Base-by-base conservation (phyloP, 441 rosid species). In the Corymbia citriodora region DNA sequence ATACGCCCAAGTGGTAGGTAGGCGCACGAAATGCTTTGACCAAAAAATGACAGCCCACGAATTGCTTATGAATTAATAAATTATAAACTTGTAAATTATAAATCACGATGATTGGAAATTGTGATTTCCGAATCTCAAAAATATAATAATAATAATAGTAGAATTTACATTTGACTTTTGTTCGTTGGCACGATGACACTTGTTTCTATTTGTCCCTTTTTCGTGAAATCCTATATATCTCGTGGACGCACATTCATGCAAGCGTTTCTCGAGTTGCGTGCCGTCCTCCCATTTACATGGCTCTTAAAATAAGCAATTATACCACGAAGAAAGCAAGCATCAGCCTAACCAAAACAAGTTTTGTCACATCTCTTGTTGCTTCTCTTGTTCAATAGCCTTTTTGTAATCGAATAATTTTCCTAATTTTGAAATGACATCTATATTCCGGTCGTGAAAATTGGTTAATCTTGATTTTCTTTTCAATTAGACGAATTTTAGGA, bases 391-490 rank as follows among this genome's bases (percentile, higher is more conserved):
- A 29, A 3, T 0, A 0, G 17, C n/a, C 52, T 74, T 74, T 19
- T 19, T 11, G 16, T 36, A 21, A 10, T 19, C 1, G 1, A 9
- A 27, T 1, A 11, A 10, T 10, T 36, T 72, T 36, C 1, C 0
- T 19, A 72, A 72, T 72, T 72, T 40, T 19, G 5, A 72, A 36
- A 72, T 36, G 27, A 36, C 15, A 3, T 40, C 5, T 1, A 10
- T 19, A 21, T 36, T 74, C 8, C 1, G 9, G 7, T 7, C 1
- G 3, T 40, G 13, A 21, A 36, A 10, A 7, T 5, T 27, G 0
- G 2, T 1, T 6, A 6, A 36, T 11, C 50, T 72, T 5, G 2
- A 74, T 36, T 45, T 12, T 79, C 52, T 79, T 23, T 21, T 1
- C 17, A 23, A 9, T 12, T 7, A 0, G 4, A 59, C 3, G 9